phyloP scores from a whole-genome alignment of 352 stramenopile species.

The Phytophthora citrophthora region DNA sequence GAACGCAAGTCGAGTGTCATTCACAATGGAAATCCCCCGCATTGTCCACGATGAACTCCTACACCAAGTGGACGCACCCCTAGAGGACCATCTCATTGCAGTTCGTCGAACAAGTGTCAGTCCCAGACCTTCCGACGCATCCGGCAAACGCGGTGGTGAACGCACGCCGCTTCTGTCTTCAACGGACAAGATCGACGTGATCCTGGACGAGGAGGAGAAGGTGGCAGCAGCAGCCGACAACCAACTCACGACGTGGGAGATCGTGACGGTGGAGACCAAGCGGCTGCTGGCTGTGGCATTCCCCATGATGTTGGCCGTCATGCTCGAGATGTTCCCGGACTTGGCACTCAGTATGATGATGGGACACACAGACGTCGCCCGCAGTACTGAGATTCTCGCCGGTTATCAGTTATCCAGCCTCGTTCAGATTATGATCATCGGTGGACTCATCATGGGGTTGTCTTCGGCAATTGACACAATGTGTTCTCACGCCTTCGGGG shows the following conservation, averaged over 20 bases:
- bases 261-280: slow-evolving; percentile 44
- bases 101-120: slow-evolving; percentile 21
- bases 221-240: slow-evolving; percentile 27
- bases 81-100: slow-evolving; percentile 40
- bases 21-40: slow-evolving; percentile 52
- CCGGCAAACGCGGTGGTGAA: slow-evolving; percentile 7
- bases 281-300: slow-evolving; percentile 40
- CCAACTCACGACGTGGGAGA: slow-evolving; percentile 36
- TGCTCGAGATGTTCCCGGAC: slow-evolving; percentile 59
- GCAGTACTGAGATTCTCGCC: slow-evolving; percentile 63
- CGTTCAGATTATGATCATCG: slow-evolving; percentile 62
- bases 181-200: slow-evolving; percentile 37
- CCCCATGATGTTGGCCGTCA: slow-evolving; percentile 52
- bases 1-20: slow-evolving; percentile 7
- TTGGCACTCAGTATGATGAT: slow-evolving; percentile 69
- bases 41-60: slow-evolving; percentile 61
- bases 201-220: slow-evolving; percentile 50
- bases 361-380: slow-evolving; percentile 50
- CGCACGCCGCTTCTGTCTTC: slow-evolving; percentile 37
- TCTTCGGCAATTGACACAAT: slow-evolving; percentile 69
- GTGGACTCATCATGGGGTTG: slow-evolving; percentile 54
- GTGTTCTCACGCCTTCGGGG: slow-evolving; percentile 73
- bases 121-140: slow-evolving; percentile 12
- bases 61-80: slow-evolving; percentile 51
- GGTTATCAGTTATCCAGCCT: slow-evolving; percentile 58